phyloP scores from a whole-genome alignment of 2,329 filamentous ascomycete species.

The Aureobasidium melanogenum region DNA sequence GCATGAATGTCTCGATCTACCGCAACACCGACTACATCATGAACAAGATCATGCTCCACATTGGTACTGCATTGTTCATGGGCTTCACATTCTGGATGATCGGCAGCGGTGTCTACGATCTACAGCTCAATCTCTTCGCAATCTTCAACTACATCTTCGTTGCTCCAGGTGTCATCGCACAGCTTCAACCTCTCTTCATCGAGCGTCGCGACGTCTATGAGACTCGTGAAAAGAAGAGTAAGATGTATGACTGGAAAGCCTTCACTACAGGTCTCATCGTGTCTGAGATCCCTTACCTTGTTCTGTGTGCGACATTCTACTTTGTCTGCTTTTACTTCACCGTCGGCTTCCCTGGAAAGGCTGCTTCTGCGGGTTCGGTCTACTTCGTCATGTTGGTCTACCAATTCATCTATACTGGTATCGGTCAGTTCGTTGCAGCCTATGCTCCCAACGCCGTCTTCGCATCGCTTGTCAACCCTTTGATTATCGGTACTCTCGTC shows the following conservation, averaged over 20 bases:
- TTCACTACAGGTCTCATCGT: conserved; percentile 63
- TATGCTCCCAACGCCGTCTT: conserved; percentile 36
- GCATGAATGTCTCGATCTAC: conserved; percentile 52
- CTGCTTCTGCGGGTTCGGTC: conserved; percentile 38
- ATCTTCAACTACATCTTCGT: conserved; percentile 29
- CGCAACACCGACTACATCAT: conserved; percentile 59
- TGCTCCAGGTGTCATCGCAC: conserved; percentile 41
- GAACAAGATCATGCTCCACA: conserved; percentile 52
- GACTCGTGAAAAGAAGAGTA: conserved; percentile 52
- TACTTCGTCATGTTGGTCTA: conserved; percentile 43
- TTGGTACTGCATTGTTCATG: conserved; percentile 42
- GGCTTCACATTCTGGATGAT: conserved; percentile 42
- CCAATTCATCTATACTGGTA: conserved; percentile 44
- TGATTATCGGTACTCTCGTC: conserved; percentile 25
- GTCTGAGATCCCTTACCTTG: conserved; percentile 60
- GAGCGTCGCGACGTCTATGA: conserved; percentile 52
- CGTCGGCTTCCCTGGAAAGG: conserved; percentile 33
- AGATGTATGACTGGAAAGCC: conserved; percentile 65
- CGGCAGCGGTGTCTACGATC: conserved; percentile 24
- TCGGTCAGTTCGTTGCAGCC: conserved; percentile 50
- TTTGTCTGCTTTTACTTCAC: conserved; percentile 32
- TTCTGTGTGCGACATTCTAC: conserved; percentile 51
- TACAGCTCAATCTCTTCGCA: conserved; percentile 29
- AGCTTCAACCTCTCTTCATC: conserved; percentile 52
- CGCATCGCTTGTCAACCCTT: conserved; percentile 37